phyloP scores from a whole-genome alignment of 2,329 filamentous ascomycete species.

The Colletotrichum trifolii region DNA sequence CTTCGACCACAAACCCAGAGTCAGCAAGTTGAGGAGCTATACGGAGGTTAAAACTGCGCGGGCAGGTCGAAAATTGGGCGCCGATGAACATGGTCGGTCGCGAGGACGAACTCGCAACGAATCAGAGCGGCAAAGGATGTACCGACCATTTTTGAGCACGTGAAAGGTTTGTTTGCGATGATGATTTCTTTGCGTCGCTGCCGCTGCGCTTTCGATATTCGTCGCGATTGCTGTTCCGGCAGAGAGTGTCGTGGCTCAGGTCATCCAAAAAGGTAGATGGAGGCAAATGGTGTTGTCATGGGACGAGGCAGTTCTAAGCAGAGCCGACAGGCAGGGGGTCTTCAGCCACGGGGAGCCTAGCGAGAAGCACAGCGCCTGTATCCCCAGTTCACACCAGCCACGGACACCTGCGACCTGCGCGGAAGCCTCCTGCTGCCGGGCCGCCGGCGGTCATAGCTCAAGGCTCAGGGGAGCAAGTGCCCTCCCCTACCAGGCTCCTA shows the following conservation, averaged over 20 bases:
- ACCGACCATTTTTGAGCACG: constrained; percentile 33
- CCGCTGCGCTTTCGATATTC: not conserved
- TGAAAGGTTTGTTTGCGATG: constrained; percentile 9
- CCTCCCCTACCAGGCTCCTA: too few relatives aligned
- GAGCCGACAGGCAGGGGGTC: constrained; percentile 12
- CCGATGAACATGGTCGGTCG: constrained; percentile 10
- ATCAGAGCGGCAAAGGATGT: constrained; percentile 3
- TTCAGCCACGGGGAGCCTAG: too few relatives aligned
- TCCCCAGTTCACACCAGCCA: too few relatives aligned
- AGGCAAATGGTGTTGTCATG: constrained; percentile 29
- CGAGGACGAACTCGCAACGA: constrained; percentile 23
- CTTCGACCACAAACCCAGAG: constrained; percentile 78
- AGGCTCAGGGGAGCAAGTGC: not conserved
- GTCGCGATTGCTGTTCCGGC: not conserved
- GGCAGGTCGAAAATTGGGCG: constrained; percentile 21
- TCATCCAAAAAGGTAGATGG: constrained; percentile 5
- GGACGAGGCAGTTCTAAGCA: constrained; percentile 15
- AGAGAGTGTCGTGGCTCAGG: not conserved
- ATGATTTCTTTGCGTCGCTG: not conserved
- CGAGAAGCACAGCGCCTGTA: too few relatives aligned
- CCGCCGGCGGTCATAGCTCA: not conserved
- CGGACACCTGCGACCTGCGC: too few relatives aligned
- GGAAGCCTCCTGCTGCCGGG: not conserved
- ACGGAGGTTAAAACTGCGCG: constrained; percentile 55
- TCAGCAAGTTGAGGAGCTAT: constrained; percentile 75